phyloP scores from a whole-genome alignment of 1,284 basidiomycete species.

The Agroathelia rolfsii region DNA sequence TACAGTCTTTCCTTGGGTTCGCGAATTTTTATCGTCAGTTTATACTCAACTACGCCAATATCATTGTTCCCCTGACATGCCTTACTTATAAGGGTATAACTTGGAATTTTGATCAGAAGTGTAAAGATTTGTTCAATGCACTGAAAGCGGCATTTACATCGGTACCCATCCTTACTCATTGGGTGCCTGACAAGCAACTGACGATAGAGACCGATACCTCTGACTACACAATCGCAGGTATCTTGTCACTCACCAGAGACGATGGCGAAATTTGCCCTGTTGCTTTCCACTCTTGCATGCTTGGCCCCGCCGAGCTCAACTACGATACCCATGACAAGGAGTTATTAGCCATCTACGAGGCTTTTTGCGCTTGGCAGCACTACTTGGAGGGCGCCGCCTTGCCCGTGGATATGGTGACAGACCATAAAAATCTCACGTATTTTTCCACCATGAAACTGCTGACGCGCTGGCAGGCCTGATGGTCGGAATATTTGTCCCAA shows the following conservation, averaged over 20 bases:
- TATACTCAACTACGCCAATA: conserved; percentile 24
- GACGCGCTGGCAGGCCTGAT: conserved; percentile 14
- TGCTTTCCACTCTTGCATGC: conserved; percentile 10
- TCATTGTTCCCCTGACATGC: conserved; percentile 16
- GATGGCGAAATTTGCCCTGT: conserved; percentile 8
- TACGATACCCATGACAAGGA: conserved; percentile 16
- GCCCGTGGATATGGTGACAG: no score
- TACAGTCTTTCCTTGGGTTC: conserved; percentile 26
- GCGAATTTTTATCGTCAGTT: conserved; percentile 30
- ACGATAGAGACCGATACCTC: conserved; percentile 8
- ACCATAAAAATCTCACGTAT: no score
- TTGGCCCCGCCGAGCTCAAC: conserved; percentile 9
- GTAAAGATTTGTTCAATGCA: conserved; percentile 1
- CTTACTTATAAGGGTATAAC: conserved; percentile 10
- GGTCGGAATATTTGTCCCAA: conserved; percentile 14
- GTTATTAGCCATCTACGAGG: no score
- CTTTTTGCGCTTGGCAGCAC: no score
- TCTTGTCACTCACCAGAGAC: conserved; percentile 1
- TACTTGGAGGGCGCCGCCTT: no score
- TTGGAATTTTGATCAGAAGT: conserved; percentile 2
- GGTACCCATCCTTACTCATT: conserved; percentile 6
- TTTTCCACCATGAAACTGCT: no score
- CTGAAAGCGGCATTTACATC: not conserved
- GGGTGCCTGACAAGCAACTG: not conserved
- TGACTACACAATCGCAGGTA: not conserved